Conservation (phyloP, 495 filamentous ascomycete species). For the Penicillium verhagenii region DNA sequence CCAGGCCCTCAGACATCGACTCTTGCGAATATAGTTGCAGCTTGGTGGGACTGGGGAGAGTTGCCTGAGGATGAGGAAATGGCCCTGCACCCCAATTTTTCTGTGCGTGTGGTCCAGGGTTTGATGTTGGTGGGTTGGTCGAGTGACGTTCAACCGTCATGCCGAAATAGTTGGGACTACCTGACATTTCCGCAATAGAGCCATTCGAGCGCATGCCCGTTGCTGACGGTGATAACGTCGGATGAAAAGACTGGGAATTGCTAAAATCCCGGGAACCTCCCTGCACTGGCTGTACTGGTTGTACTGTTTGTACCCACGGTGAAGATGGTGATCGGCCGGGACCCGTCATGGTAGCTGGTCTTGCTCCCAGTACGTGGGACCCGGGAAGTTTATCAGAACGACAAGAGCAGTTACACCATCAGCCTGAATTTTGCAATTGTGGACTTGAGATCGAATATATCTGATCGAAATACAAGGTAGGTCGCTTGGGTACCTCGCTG, state of each 20-base stretch:
- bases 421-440: constrained; percentile 3
- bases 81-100: constrained; percentile 73
- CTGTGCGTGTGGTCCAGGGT: constrained; percentile 51
- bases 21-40: constrained; percentile 69
- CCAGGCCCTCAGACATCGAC: constrained; percentile 73
- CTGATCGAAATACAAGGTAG: background rate
- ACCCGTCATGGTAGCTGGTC: constrained; percentile 43
- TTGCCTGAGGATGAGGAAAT: constrained; percentile 50
- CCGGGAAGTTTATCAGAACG: constrained; percentile 1
- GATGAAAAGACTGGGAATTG: constrained; percentile 20
- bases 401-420: constrained; percentile 13
- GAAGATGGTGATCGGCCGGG: constrained; percentile 46
- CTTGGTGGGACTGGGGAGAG: constrained; percentile 66
- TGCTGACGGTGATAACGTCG: constrained; percentile 41
- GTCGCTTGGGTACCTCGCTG: background rate
- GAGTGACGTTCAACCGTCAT: constrained; percentile 58
- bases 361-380: constrained; percentile 16
- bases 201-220: constrained; percentile 39
- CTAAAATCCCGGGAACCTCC: constrained; percentile 25
- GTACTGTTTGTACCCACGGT: constrained; percentile 41
- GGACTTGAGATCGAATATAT: background rate
- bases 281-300: constrained; percentile 29
- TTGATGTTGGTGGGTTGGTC: constrained; percentile 59
- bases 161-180: constrained; percentile 83
- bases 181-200: constrained; percentile 45